A percentile compares a stretch with the other conserved stretches of the same genome.
These are phyloP conservation scores for Pulveroboletus sp. DNA, from an alignment of 768 basidiomycete genomes.

Conservation along the genomic window DNA sequence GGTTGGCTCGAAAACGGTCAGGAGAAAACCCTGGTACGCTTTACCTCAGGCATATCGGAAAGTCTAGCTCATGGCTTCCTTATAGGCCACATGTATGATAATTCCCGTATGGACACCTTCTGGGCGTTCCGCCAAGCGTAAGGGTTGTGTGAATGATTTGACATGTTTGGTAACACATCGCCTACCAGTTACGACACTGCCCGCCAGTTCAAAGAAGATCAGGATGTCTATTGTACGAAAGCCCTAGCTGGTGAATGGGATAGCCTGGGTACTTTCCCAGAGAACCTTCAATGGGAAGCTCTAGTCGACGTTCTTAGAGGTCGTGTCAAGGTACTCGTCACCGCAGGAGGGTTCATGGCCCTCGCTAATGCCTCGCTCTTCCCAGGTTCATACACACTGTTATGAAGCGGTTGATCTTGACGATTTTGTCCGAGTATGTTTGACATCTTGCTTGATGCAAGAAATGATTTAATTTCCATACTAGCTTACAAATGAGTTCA, in stretches of 20 bases:
- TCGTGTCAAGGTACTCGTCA: conserved; percentile 57
- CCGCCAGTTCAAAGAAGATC: conserved; percentile 45
- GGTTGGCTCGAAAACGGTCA: conserved; percentile 7
- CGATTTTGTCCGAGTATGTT: conserved; percentile 56
- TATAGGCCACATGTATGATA: conserved; percentile 27
- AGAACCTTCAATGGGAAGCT: conserved; percentile 67
- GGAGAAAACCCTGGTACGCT: conserved; percentile 46
- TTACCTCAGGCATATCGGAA: not conserved
- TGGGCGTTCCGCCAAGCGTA: conserved; percentile 54
- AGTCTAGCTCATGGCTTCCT: not conserved
- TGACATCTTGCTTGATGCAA: not conserved
- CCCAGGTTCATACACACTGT: conserved; percentile 37
- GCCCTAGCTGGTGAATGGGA: conserved; percentile 38
- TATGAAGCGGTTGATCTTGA: conserved; percentile 65
- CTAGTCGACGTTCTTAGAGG: conserved; percentile 82
- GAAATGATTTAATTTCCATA: conserved; percentile 2
- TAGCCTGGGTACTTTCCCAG: conserved; percentile 55
- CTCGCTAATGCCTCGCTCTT: not conserved
- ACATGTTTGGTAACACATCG: not conserved
- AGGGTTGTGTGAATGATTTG: conserved; percentile 4
- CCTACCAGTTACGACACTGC: conserved; percentile 46
- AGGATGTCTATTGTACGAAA: conserved; percentile 50
- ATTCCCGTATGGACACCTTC: conserved; percentile 42
- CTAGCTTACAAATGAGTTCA: conserved; percentile 87
- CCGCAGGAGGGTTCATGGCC: not conserved